Percentiles rank a stretch among this genome's conserved stretches.
Conservation (phyloP, 2,329 filamentous ascomycete species). For the Aspergillus candidus region DNA sequence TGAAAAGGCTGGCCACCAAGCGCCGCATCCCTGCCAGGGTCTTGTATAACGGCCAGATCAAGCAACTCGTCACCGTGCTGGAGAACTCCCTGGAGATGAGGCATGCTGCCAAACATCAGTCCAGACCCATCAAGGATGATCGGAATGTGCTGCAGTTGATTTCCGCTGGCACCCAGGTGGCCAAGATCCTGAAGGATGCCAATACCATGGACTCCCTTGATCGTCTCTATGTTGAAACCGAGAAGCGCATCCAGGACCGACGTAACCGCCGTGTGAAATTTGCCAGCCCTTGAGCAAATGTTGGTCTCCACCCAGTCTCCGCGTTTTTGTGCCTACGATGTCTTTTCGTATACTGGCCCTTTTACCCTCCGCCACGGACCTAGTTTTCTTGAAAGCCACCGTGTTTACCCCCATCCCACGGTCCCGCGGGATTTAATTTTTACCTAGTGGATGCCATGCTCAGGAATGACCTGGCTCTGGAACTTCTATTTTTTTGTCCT, state of each 20-base stretch:
- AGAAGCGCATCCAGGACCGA: conserved; percentile 69
- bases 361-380: not conserved
- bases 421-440: not conserved
- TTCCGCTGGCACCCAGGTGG: conserved; percentile 79
- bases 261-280: conserved; percentile 35
- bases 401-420: not conserved
- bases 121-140: conserved; percentile 77
- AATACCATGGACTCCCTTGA: conserved; percentile 78
- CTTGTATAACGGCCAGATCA: conserved; percentile 84
- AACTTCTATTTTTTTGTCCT: conserved; percentile 1
- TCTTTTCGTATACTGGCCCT: conserved; percentile 8
- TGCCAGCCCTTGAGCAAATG: conserved; percentile 20
- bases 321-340: conserved; percentile 8
- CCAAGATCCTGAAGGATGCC: conserved; percentile 79
- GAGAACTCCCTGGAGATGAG: conserved; percentile 87
- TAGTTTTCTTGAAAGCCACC: conserved; percentile 3
- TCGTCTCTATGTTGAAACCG: conserved; percentile 73
- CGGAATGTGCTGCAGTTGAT: conserved; percentile 82
- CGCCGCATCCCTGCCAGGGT: conserved; percentile 76
- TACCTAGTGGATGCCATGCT: conserved; percentile 1
- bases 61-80: conserved; percentile 80
- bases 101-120: conserved; percentile 77
- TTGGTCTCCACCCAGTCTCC: not conserved
- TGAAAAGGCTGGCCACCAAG: conserved; percentile 81
- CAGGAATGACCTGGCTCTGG: not conserved